A percentile compares a stretch with the other conserved stretches of the same genome.
phyloP scores from a whole-genome alignment of 352 stramenopile species.

The Pythium sp. region DNA sequence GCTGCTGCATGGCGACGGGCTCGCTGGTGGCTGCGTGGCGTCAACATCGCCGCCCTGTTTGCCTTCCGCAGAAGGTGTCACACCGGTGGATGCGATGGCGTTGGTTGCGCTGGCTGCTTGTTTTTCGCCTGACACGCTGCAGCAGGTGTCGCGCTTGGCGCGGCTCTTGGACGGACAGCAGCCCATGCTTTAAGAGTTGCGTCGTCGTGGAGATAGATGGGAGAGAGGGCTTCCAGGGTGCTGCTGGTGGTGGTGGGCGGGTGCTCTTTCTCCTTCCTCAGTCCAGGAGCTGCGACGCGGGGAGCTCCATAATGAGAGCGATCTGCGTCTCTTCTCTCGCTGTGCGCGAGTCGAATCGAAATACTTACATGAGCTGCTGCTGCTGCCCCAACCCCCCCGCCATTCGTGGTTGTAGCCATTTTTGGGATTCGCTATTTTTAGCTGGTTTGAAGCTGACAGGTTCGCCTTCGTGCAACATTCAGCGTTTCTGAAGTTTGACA shows the following conservation, averaged over 20 bases:
- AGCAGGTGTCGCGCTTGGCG: conserved; percentile 4
- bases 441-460: neutral
- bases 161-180: conserved; percentile 59
- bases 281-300: neutral
- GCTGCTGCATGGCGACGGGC: neutral
- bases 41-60: neutral
- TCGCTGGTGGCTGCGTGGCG: neutral
- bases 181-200: conserved; percentile 32
- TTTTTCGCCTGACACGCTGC: conserved; percentile 3
- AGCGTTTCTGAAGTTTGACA: too few species aligned
- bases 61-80: neutral
- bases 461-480: too few species aligned
- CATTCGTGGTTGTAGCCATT: neutral
- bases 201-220: neutral
- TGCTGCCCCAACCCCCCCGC: too few species aligned
- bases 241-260: neutral
- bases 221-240: too few species aligned
- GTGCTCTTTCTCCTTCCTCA: neutral
- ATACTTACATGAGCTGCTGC: neutral
- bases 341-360: neutral
- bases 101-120: neutral
- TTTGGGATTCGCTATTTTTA: neutral
- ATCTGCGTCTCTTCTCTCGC: neutral
- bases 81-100: neutral
- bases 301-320: neutral